Evolutionary conservation across 306 rosid species (phyloP).

Genomic region (Rosa rugosa): DNA sequence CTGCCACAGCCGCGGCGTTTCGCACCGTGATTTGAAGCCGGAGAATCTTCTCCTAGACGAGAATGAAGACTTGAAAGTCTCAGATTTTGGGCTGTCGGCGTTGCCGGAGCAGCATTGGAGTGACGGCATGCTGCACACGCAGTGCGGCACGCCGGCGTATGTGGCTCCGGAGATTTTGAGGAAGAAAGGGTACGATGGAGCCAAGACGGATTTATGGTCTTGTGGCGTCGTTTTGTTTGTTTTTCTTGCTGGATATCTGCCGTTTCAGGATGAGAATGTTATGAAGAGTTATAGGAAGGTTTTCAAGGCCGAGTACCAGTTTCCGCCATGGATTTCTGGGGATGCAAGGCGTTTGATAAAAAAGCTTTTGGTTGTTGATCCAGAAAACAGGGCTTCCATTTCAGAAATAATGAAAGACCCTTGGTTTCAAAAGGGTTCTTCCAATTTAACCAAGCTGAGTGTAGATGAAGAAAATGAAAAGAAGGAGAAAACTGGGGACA

Average conservation of each 20-base stretch:
- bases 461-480: slow-evolving; percentile 26
- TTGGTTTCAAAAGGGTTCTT: slow-evolving; percentile 64
- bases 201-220: slow-evolving; percentile 80
- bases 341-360: slow-evolving; percentile 52
- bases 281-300: slow-evolving; percentile 60
- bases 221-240: slow-evolving; percentile 74
- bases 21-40: slow-evolving; percentile 79
- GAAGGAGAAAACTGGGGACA: slow-evolving; percentile 21
- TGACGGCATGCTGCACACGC: slow-evolving; percentile 77
- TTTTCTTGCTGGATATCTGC: slow-evolving; percentile 59
- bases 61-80: slow-evolving; percentile 64
- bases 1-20: slow-evolving; percentile 83
- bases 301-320: slow-evolving; percentile 56
- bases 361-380: slow-evolving; percentile 58
- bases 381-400: slow-evolving; percentile 56
- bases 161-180: slow-evolving; percentile 83
- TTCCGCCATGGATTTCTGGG: slow-evolving; percentile 62
- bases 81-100: slow-evolving; percentile 80
- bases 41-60: slow-evolving; percentile 73
- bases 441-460: slow-evolving; percentile 41
- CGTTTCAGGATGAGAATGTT: slow-evolving; percentile 68
- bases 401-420: slow-evolving; percentile 47
- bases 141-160: slow-evolving; percentile 84
- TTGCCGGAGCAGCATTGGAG: slow-evolving; percentile 62
- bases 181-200: slow-evolving; percentile 79